These are phyloP conservation scores for Fusarium musae DNA, from an alignment of 2,329 filamentous ascomycete species.

Conservation along the genomic window DNA sequence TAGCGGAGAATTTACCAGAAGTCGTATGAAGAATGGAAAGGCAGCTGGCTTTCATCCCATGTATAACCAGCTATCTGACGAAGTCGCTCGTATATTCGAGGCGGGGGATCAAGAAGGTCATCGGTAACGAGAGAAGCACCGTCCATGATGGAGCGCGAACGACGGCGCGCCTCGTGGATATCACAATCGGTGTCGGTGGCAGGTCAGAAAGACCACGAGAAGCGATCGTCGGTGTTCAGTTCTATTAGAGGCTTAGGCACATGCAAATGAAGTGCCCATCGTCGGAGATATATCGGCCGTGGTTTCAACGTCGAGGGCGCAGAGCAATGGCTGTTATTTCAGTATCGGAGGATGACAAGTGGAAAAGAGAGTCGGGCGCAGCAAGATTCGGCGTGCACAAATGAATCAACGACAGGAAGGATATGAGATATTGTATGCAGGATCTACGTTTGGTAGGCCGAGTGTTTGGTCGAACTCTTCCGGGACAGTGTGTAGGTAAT, in stretches of 20 bases:
- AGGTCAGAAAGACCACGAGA: constrained; percentile 30
- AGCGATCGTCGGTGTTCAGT: constrained; percentile 45
- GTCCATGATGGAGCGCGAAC: constrained; percentile 60
- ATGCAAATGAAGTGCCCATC: constrained; percentile 48
- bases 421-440: constrained; percentile 28
- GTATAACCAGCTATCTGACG: constrained; percentile 78
- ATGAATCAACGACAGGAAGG: background rate
- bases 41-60: constrained; percentile 74
- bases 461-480: constrained; percentile 26
- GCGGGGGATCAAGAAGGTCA: constrained; percentile 70
- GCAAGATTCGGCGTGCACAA: background rate
- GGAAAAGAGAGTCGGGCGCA: constrained; percentile 21
- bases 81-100: constrained; percentile 77
- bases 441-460: constrained; percentile 31
- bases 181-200: constrained; percentile 33
- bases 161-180: constrained; percentile 38
- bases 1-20: constrained; percentile 72
- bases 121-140: constrained; percentile 60
- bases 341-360: constrained; percentile 1
- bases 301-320: constrained; percentile 11
- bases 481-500: constrained; percentile 14
- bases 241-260: constrained; percentile 40
- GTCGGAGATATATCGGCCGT: constrained; percentile 42
- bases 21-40: constrained; percentile 80
- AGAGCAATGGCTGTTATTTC: constrained; percentile 1